Conservation (phyloP, 2,329 filamentous ascomycete species). For the Botryosphaeria agaves region DNA sequence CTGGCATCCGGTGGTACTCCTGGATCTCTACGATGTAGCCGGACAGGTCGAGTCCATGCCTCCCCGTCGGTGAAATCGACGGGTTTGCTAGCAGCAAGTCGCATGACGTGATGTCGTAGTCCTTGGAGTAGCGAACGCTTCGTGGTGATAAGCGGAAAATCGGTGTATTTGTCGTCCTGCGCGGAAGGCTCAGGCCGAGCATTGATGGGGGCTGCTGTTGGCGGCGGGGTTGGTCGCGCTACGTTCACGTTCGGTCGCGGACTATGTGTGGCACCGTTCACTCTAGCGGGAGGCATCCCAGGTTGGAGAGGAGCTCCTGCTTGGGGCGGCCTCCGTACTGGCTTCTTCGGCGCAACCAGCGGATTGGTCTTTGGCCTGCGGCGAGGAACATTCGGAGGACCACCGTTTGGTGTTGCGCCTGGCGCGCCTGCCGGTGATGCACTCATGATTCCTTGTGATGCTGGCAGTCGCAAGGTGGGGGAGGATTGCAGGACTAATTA, state of each 20-base stretch:
- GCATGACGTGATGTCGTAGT: constrained; percentile 74
- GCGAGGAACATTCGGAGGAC: constrained; percentile 15
- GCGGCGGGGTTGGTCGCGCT: too few relatives aligned
- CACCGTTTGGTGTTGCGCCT: constrained; percentile 18
- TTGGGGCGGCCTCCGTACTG: constrained; percentile 1
- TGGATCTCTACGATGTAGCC: constrained; percentile 77
- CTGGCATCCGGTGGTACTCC: constrained; percentile 45
- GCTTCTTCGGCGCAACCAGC: constrained; percentile 7
- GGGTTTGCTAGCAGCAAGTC: constrained; percentile 38
- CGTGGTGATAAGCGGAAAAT: constrained; percentile 62
- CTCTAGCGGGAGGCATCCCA: too few relatives aligned
- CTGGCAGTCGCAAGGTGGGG: too few relatives aligned
- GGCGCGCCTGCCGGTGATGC: constrained; percentile 14
- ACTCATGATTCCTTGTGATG: too few relatives aligned
- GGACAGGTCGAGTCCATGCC: constrained; percentile 75
- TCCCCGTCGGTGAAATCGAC: constrained; percentile 53
- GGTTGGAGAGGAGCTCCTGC: too few relatives aligned
- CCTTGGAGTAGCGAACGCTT: constrained; percentile 66
- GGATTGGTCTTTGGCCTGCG: constrained; percentile 18
- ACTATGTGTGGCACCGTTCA: constrained; percentile 9
- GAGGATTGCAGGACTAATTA: too few relatives aligned
- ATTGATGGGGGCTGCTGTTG: too few relatives aligned
- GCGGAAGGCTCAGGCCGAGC: too few relatives aligned
- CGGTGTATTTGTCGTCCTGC: too few relatives aligned
- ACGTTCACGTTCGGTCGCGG: too few relatives aligned